Conservation (phyloP, 208 protist genomes). For the Trypanosoma platydactyli region DNA sequence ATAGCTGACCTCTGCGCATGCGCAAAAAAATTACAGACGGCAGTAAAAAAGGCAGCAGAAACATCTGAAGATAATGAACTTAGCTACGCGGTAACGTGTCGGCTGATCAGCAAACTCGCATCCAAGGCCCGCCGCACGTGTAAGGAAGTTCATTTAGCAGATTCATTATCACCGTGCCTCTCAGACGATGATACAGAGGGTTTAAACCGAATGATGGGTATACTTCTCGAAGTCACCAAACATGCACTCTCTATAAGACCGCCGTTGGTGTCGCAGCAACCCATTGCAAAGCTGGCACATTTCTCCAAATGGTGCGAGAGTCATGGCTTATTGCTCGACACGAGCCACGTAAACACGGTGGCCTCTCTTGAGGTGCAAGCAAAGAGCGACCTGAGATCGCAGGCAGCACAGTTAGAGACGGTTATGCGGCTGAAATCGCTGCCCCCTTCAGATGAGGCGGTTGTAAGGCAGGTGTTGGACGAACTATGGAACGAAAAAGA, state of each 20-base stretch:
- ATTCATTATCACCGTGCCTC: conserved; percentile 12
- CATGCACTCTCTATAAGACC: conserved; percentile 30
- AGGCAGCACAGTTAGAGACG: conserved; percentile 70
- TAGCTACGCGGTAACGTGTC: conserved; percentile 58
- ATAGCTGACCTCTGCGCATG: conserved; percentile 48
- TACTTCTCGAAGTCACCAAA: conserved; percentile 36
- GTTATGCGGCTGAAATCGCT: conserved; percentile 75
- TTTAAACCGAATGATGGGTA: conserved; percentile 33
- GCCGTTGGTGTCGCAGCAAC: conserved; percentile 34
- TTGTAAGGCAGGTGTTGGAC: conserved; percentile 36
- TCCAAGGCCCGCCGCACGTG: conserved; percentile 74
- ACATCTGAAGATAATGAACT: conserved; percentile 23
- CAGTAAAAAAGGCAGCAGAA: conserved; percentile 2
- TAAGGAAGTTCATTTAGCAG: conserved; percentile 18
- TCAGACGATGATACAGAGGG: conserved; percentile 36
- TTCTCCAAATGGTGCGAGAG: conserved; percentile 57
- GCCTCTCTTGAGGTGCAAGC: conserved; percentile 37
- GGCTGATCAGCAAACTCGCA: conserved; percentile 74
- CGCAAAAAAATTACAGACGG: conserved; percentile 34
- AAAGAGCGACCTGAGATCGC: conserved; percentile 39
- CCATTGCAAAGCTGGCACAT: conserved; percentile 56
- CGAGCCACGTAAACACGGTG: conserved; percentile 29
- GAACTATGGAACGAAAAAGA: conserved; percentile 51
- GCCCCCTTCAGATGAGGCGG: conserved; percentile 44
- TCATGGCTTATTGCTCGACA: conserved; percentile 33